These are phyloP conservation scores for Aegilops sharonensis DNA, from an alignment of 176 grass and related monocot species.

Conservation along the genomic window DNA sequence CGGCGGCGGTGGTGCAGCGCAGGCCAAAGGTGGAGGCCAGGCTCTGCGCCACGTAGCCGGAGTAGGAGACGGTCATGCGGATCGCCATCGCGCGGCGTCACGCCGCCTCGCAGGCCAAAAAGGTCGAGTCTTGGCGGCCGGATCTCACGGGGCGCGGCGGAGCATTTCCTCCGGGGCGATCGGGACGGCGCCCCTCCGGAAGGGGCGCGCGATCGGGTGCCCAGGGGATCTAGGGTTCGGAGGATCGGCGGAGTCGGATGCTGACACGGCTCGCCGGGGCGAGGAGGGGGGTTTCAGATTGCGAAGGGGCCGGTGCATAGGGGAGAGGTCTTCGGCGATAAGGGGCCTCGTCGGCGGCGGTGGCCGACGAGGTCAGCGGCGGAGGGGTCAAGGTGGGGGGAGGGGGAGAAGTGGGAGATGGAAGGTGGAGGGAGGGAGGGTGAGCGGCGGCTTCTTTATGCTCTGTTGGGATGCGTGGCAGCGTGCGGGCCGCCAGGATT, in stretches of 20 bases:
- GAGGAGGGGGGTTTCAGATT: background rate
- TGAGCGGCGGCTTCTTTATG: conserved; percentile 34
- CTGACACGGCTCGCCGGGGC: background rate
- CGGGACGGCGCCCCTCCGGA: conserved; percentile 8
- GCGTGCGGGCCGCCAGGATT: conserved; percentile 26
- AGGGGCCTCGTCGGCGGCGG: conserved; percentile 21
- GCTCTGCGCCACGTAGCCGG: conserved; percentile 78
- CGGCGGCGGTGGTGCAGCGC: conserved; percentile 55
- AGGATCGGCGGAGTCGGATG: background rate
- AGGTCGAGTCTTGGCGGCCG: background rate
- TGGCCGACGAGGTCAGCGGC: conserved; percentile 17
- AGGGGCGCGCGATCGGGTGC: conserved; percentile 22
- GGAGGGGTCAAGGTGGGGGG: background rate
- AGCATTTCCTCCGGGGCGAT: conserved; percentile 7
- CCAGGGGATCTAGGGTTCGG: conserved; percentile 28
- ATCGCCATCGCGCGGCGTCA: conserved; percentile 73
- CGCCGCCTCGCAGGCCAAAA: background rate
- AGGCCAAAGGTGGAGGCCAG: conserved; percentile 56
- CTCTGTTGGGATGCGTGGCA: background rate
- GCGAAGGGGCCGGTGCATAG: background rate
- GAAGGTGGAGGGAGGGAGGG: background rate
- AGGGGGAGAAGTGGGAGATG: background rate
- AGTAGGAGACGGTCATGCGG: conserved; percentile 82
- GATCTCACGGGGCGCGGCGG: conserved; percentile 18
- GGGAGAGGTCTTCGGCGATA: background rate